A percentile compares a stretch with the other conserved stretches of the same genome.
Conservation (phyloP, 345 rosid species). For the Noccaea bulbosa region DNA sequence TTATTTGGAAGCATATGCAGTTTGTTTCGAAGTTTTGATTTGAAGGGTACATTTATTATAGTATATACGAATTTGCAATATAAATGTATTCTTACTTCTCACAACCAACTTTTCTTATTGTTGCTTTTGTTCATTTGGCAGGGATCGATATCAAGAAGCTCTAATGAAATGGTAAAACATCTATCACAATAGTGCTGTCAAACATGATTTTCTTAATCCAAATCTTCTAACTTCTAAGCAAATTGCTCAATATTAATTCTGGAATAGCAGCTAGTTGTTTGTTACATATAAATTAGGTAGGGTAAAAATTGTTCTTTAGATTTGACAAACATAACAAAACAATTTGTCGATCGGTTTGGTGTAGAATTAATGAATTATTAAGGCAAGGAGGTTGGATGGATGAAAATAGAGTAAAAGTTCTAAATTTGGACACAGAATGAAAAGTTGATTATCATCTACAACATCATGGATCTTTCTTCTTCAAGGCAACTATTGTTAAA, state of each 20-base stretch:
- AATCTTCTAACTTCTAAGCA: slow-evolving; percentile 24
- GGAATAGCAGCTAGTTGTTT: not conserved
- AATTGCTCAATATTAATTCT: not conserved
- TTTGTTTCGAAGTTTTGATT: not conserved
- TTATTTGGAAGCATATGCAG: not conserved
- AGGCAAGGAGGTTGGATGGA: slow-evolving; percentile 5
- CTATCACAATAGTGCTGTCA: not conserved
- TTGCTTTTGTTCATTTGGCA: slow-evolving; percentile 19
- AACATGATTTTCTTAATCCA: not conserved
- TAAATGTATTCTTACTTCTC: not conserved
- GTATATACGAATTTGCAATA: not conserved
- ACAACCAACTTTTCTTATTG: not conserved
- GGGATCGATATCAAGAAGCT: slow-evolving; percentile 19
- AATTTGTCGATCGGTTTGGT: not conserved
- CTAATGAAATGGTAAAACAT: not conserved
- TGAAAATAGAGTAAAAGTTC: slow-evolving; percentile 6
- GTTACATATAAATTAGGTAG: not conserved
- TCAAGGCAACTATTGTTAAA: slow-evolving; percentile 7
- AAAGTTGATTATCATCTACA: too few species aligned
- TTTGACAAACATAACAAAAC: not conserved
- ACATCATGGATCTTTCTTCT: slow-evolving; percentile 24
- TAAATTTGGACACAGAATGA: not conserved
- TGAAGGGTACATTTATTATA: too few species aligned
- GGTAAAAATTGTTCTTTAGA: not conserved
- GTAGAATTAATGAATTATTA: not conserved